phyloP scores from a whole-genome alignment of 257 asterid genomes.

The Rehmannia glutinosa region DNA sequence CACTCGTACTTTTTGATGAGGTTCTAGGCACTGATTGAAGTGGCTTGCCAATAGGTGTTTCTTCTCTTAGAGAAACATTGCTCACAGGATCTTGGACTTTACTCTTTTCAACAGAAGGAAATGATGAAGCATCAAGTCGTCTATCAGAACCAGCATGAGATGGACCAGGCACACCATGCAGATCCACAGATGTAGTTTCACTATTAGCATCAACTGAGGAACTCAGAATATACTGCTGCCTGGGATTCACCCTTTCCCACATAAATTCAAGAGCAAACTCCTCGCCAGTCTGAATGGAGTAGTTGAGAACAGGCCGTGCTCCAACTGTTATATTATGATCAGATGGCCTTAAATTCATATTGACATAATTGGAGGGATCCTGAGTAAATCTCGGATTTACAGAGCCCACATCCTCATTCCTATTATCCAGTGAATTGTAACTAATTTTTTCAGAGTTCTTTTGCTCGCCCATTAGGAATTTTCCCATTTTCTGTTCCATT shows the following conservation, averaged over 20 bases:
- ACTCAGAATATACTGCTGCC: constrained; percentile 55
- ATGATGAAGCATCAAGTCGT: constrained; percentile 45
- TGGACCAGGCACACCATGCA: constrained; percentile 51
- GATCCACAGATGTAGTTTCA: constrained; percentile 44
- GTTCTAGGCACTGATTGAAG: constrained; percentile 39
- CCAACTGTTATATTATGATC: constrained; percentile 42
- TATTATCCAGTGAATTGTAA: constrained; percentile 44
- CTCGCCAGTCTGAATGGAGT: constrained; percentile 95
- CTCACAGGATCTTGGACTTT: constrained; percentile 44
- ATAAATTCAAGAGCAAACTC: constrained; percentile 90
- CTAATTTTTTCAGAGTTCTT: constrained; percentile 47
- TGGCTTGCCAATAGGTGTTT: constrained; percentile 32
- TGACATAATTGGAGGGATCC: constrained; percentile 60
- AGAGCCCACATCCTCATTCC: constrained; percentile 53
- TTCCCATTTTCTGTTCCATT: constrained; percentile 58
- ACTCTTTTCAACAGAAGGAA: constrained; percentile 38
- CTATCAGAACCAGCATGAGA: constrained; percentile 41
- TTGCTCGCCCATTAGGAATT: constrained; percentile 45
- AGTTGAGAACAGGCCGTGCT: constrained; percentile 74
- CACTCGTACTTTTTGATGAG: constrained; percentile 34
- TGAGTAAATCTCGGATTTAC: constrained; percentile 47
- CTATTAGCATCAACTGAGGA: constrained; percentile 41
- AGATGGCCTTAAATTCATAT: constrained; percentile 50
- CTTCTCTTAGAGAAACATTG: constrained; percentile 38
- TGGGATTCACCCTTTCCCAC: constrained; percentile 87